Base-by-base conservation (phyloP, 352 stramenopile genomes). In the Pythium coloratum region DNA sequence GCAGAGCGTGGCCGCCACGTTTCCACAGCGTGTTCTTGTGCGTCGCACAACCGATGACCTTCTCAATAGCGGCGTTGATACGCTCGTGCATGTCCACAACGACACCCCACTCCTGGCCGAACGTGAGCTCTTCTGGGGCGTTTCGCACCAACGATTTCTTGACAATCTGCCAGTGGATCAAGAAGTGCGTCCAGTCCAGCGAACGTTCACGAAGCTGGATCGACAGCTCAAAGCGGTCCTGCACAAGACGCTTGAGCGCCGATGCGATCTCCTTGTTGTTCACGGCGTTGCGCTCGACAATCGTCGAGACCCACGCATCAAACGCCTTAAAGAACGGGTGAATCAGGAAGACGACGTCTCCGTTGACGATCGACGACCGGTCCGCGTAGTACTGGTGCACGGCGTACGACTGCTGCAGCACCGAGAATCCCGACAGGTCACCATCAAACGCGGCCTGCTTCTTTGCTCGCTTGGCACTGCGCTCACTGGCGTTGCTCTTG, bases 21-120 rank as follows among this genome's bases (percentile, higher is more conserved):
- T 99, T 99, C 93, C 95, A 98, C 14, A 99, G 73, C 20, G 89
- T 82, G 64, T 97, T 83, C 61, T 93, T 95, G 53, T 76, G 76
- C 3, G 80, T 71, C 2, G 69, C 59, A 30, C 84, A 89, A 2
- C 88, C 88, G 20, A 96, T 91, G 10, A 85, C 67, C 50, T 81
- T 81, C 30, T 84, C 73, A 49, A 96, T 93, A 28, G 79, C 86
- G 16, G 81, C 77, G 54, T 92, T 71, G 57, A 94, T 82, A 16
- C 88, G 82, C 30, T 94, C 77, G 0, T 68, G 66, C 86, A 94
- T 94, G 56, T 94, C 83, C 13, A 81, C 56, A 32, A 94, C 71
- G 8, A 76, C 59, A 9, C 78, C 66, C 81, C 81, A 91, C 42
- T 68, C 56, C 9, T 40, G 61, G 5, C 60, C 18, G 6, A 42